A percentile compares a stretch with the other conserved stretches of the same genome.
Conservation (phyloP, 768 basidiomycete species). For the Russula sp. region DNA sequence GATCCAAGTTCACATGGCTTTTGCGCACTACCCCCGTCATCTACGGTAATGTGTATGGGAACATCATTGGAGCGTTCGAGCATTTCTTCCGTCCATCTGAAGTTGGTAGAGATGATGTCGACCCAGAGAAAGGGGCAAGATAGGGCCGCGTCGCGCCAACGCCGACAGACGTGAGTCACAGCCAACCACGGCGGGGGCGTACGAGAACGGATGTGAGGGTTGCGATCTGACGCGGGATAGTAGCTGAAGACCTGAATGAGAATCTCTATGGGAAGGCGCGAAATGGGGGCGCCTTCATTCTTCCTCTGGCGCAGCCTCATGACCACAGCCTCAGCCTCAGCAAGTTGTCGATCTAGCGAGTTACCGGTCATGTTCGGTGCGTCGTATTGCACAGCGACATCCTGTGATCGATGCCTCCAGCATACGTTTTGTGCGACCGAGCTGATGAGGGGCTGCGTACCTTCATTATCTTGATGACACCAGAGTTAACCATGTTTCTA, state of each 20-base stretch:
- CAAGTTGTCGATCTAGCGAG: slow-evolving; percentile 10
- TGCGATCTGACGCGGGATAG: slow-evolving; percentile 7
- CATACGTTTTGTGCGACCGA: not conserved
- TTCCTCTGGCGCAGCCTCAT: slow-evolving; percentile 11
- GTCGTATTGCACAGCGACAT: slow-evolving; percentile 11
- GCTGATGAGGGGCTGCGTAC: not conserved
- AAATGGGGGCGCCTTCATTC: slow-evolving; percentile 15
- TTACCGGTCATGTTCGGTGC: not conserved
- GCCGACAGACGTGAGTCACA: slow-evolving; percentile 18
- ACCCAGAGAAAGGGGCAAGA: slow-evolving; percentile 15
- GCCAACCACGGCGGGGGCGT: slow-evolving; percentile 15
- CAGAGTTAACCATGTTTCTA: not conserved
- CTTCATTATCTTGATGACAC: not conserved
- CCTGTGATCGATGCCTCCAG: not conserved
- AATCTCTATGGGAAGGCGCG: slow-evolving; percentile 17
- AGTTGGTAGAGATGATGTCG: slow-evolving; percentile 16
- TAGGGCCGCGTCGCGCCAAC: slow-evolving; percentile 16
- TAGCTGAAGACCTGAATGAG: slow-evolving; percentile 18
- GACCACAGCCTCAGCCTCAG: slow-evolving; percentile 4
- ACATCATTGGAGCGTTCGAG: slow-evolving; percentile 13
- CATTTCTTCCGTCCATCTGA: slow-evolving; percentile 15
- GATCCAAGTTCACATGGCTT: slow-evolving; percentile 6
- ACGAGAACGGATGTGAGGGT: slow-evolving; percentile 12
- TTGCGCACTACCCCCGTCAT: slow-evolving; percentile 2
- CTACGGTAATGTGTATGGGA: slow-evolving; percentile 17